These are phyloP conservation scores for Septoria linicola DNA, from an alignment of 2,329 filamentous ascomycete species.

Conservation along the genomic window DNA sequence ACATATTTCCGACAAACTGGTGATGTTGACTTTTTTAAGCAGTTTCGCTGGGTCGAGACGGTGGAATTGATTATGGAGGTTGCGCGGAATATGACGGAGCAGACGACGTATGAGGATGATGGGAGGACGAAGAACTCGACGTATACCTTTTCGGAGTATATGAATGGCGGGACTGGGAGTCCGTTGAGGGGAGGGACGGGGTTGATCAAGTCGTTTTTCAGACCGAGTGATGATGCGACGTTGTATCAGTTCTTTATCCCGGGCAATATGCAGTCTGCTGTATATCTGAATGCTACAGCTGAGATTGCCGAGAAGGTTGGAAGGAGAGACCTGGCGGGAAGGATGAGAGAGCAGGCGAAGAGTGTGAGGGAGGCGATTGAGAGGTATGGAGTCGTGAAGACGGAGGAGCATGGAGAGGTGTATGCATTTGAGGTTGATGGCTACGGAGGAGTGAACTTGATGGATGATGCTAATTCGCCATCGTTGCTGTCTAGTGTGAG, in stretches of 20 bases:
- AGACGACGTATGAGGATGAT: slow-evolving; percentile 15
- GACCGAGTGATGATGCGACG: slow-evolving; percentile 49
- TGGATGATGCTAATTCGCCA: slow-evolving; percentile 70
- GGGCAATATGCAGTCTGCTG: slow-evolving; percentile 67
- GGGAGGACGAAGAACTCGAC: slow-evolving; percentile 6
- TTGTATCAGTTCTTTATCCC: slow-evolving; percentile 50
- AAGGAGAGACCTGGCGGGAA: background rate
- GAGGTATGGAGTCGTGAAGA: slow-evolving; percentile 40
- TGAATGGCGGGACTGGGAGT: slow-evolving; percentile 47
- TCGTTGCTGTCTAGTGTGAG: slow-evolving; percentile 50
- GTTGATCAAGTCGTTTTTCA: slow-evolving; percentile 48
- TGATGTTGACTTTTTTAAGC: slow-evolving; percentile 13
- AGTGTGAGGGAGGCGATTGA: slow-evolving; percentile 8
- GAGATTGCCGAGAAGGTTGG: slow-evolving; percentile 40
- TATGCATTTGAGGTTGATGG: slow-evolving; percentile 50
- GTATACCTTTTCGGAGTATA: slow-evolving; percentile 8
- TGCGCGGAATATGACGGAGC: slow-evolving; percentile 15
- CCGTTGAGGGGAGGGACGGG: slow-evolving; percentile 46
- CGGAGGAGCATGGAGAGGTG: slow-evolving; percentile 39
- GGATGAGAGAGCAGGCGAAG: slow-evolving; percentile 10
- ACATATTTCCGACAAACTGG: slow-evolving; percentile 48
- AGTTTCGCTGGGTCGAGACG: slow-evolving; percentile 10
- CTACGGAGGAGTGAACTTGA: slow-evolving; percentile 51
- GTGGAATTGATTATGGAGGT: slow-evolving; percentile 8
- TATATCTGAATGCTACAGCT: slow-evolving; percentile 56